Evolutionary conservation across 1,284 basidiomycete genomes (phyloP).

Genomic region (Ganoderma meredithae): DNA sequence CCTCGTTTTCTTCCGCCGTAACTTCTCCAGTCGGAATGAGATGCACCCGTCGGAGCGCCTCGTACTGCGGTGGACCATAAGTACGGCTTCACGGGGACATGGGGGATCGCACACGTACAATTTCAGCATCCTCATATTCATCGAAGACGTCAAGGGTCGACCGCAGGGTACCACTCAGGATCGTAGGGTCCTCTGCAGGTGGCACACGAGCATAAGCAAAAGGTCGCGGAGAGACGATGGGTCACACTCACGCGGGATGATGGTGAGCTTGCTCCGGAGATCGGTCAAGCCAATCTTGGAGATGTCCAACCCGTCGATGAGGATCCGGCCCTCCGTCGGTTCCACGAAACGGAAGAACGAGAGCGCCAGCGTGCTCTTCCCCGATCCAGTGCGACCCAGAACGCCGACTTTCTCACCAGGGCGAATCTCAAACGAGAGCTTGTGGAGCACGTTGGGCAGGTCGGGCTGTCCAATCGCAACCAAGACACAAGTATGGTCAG

Average conservation of each 20-base stretch:
- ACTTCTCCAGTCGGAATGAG: constrained; percentile 71
- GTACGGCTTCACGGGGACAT: constrained; percentile 4
- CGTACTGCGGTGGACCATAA: constrained; percentile 62
- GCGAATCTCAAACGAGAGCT: constrained; percentile 78
- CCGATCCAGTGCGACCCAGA: constrained; percentile 89
- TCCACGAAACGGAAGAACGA: constrained; percentile 98
- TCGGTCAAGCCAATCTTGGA: constrained; percentile 88
- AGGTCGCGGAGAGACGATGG: neutral
- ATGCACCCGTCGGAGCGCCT: constrained; percentile 88
- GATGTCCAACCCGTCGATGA: constrained; percentile 91
- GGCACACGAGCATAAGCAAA: constrained; percentile 8
- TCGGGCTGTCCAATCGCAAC: constrained; percentile 60
- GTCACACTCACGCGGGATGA: constrained; percentile 83
- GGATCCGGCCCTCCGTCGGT: constrained; percentile 81
- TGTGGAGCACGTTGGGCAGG: constrained; percentile 87
- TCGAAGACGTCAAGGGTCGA: constrained; percentile 90
- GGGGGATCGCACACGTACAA: constrained; percentile 52
- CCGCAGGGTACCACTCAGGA: constrained; percentile 85
- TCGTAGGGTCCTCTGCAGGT: constrained; percentile 78
- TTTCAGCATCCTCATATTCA: constrained; percentile 87
- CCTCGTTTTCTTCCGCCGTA: constrained; percentile 54
- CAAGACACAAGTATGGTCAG: constrained; percentile 14
- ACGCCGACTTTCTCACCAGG: constrained; percentile 90
- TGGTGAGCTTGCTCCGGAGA: constrained; percentile 84
- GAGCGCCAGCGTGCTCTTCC: constrained; percentile 90